Conservation (phyloP, 2,329 filamentous ascomycete genomes). For the Hortaea werneckii region DNA sequence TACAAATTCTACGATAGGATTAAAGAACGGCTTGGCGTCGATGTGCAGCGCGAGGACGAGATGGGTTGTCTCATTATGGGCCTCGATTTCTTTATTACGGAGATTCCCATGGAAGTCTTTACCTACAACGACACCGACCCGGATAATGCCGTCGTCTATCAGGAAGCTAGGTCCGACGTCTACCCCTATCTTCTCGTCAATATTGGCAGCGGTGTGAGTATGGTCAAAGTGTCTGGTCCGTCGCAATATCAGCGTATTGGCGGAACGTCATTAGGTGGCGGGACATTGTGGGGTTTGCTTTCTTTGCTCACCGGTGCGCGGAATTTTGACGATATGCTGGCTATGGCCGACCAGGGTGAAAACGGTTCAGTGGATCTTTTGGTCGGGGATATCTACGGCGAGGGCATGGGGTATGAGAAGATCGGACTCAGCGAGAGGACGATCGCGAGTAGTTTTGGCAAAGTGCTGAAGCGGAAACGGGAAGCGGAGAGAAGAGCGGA, state of each 20-base stretch:
- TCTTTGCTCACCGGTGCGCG: conserved; percentile 82
- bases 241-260: conserved; percentile 82
- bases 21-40: conserved; percentile 68
- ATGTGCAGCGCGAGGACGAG: conserved; percentile 88
- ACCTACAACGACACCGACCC: conserved; percentile 71
- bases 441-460: conserved; percentile 93
- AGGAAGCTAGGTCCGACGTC: conserved; percentile 65
- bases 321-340: conserved; percentile 96
- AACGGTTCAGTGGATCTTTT: conserved; percentile 92
- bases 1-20: conserved; percentile 96
- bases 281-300: conserved; percentile 93
- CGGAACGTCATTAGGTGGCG: conserved; percentile 86
- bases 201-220: conserved; percentile 92
- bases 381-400: conserved; percentile 96
- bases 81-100: conserved; percentile 96
- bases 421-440: conserved; percentile 93
- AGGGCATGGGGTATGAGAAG: conserved; percentile 89
- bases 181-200: conserved; percentile 98
- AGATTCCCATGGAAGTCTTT: conserved; percentile 94
- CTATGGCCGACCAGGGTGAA: conserved; percentile 80
- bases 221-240: conserved; percentile 92
- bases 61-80: conserved; percentile 96
- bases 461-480: conserved; percentile 87
- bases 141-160: conserved; percentile 75
- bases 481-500: conserved; percentile 71